Conservation (phyloP, 2,329 filamentous ascomycete genomes). For the Aureobasidium mangrovei region DNA sequence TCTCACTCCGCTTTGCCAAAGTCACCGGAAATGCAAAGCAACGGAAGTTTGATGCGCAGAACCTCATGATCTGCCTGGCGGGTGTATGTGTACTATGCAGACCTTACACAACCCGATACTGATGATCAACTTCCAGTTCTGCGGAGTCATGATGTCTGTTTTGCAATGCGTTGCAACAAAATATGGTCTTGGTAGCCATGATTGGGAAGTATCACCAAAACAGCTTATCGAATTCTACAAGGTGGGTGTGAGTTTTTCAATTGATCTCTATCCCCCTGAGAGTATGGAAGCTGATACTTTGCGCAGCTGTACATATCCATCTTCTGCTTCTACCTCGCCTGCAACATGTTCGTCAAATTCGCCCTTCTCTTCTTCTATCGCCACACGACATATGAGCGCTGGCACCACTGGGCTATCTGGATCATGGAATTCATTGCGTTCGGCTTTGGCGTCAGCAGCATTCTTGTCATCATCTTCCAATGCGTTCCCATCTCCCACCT, state of each 20-base stretch:
- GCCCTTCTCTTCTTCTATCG: slow-evolving; percentile 33
- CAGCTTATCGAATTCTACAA: slow-evolving; percentile 14
- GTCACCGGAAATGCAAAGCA: slow-evolving; percentile 10
- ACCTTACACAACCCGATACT: neutral
- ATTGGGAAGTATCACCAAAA: neutral
- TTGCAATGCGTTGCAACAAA: slow-evolving; percentile 16
- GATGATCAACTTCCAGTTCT: slow-evolving; percentile 1
- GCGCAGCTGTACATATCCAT: slow-evolving; percentile 21
- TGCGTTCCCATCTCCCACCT: slow-evolving; percentile 30
- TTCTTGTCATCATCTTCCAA: slow-evolving; percentile 30
- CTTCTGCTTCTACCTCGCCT: slow-evolving; percentile 32
- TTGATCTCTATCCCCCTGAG: neutral
- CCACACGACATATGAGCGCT: slow-evolving; percentile 26
- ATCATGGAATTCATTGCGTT: slow-evolving; percentile 28
- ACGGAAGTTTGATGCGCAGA: slow-evolving; percentile 13
- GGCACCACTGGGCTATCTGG: slow-evolving; percentile 23
- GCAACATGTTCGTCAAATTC: slow-evolving; percentile 34
- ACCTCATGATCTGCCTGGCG: slow-evolving; percentile 12
- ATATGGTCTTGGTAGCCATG: slow-evolving; percentile 16
- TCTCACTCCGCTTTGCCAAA: slow-evolving; percentile 11
- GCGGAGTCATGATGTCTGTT: slow-evolving; percentile 16
- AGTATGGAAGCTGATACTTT: neutral
- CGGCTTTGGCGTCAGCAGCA: slow-evolving; percentile 27
- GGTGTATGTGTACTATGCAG: neutral
- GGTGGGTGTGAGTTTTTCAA: slow-evolving; percentile 14